These are phyloP conservation scores for Plantago coronopus DNA, from an alignment of 305 asterid species.

Conservation along the genomic window DNA sequence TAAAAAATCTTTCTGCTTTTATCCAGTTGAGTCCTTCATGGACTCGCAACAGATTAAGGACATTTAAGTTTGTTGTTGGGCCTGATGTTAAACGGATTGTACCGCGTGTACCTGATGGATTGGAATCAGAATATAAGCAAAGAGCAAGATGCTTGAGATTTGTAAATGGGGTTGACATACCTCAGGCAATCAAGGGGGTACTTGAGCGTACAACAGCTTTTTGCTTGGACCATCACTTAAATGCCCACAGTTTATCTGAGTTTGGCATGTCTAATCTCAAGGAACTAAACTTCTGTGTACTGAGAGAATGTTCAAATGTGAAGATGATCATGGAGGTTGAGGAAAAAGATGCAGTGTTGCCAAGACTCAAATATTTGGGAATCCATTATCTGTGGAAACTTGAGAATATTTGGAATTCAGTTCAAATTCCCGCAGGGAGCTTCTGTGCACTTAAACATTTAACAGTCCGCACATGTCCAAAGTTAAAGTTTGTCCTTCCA, in stretches of 20 bases:
- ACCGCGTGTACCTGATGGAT: slow-evolving; percentile 22
- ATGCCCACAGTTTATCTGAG: slow-evolving; percentile 19
- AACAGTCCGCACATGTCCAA: slow-evolving; percentile 7
- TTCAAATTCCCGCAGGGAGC: slow-evolving; percentile 6
- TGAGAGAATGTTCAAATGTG: slow-evolving; percentile 24
- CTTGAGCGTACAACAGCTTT: slow-evolving; percentile 23
- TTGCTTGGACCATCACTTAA: slow-evolving; percentile 29
- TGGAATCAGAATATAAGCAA: slow-evolving; percentile 12
- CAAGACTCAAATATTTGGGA: slow-evolving; percentile 23
- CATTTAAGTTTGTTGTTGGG: slow-evolving; percentile 22
- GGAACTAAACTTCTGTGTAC: slow-evolving; percentile 19
- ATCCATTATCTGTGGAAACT: slow-evolving; percentile 24
- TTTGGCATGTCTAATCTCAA: slow-evolving; percentile 18
- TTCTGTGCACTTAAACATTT: slow-evolving; percentile 17
- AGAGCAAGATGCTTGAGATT: slow-evolving; percentile 25
- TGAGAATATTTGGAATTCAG: slow-evolving; percentile 12
- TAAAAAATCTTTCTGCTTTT: slow-evolving; percentile 12
- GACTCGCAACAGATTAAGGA: neutral
- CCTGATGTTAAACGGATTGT: slow-evolving; percentile 22
- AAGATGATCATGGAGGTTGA: slow-evolving; percentile 18
- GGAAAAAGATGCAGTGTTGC: slow-evolving; percentile 9
- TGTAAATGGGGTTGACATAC: slow-evolving; percentile 18
- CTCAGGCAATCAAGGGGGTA: slow-evolving; percentile 1
- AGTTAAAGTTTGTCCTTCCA: slow-evolving; percentile 10
- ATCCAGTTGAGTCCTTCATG: slow-evolving; percentile 16